Conservation (phyloP, 164 flowering plant genomes). For the Magnolia sinica region DNA sequence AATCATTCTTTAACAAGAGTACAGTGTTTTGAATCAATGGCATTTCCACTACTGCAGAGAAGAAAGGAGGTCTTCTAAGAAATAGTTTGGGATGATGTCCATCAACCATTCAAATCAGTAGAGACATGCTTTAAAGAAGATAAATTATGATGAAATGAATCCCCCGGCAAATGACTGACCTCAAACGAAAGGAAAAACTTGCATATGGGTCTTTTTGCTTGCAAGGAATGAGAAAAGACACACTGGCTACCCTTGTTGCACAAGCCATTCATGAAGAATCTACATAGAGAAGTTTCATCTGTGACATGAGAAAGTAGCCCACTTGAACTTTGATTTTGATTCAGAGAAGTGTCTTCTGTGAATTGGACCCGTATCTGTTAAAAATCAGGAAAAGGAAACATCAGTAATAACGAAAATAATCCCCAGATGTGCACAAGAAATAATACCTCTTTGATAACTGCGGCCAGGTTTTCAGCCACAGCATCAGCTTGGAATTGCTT, state of each 20-base stretch:
- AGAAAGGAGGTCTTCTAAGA: neutral
- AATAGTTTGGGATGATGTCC: neutral
- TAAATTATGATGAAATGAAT: neutral
- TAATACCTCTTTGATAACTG: constrained; percentile 66
- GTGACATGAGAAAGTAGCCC: constrained; percentile 13
- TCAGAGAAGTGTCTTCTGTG: constrained; percentile 28
- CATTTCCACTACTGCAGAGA: neutral
- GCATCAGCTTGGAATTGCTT: constrained; percentile 36
- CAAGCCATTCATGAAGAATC: constrained; percentile 54
- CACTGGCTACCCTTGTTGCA: constrained; percentile 79
- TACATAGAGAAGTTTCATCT: constrained; percentile 46
- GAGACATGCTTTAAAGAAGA: neutral
- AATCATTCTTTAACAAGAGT: too few species aligned
- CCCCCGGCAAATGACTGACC: constrained; percentile 26
- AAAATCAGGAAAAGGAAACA: constrained; percentile 11
- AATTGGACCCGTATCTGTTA: constrained; percentile 57
- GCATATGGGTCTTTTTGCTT: constrained; percentile 67
- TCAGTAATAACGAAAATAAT: constrained; percentile 14
- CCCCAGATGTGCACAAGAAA: neutral
- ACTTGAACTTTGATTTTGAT: constrained; percentile 16
- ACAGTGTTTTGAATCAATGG: neutral
- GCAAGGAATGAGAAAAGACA: constrained; percentile 64
- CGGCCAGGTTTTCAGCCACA: constrained; percentile 47
- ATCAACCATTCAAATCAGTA: neutral
- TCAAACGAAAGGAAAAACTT: constrained; percentile 66